phyloP scores from a whole-genome alignment of 306 rosid genomes.

The Cucumis sativus region Cucumber_9930_V3 NC_026657.2:10527501-10528000 shows the following conservation, averaged over 20 bases:
- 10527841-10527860: conserved; percentile 80
- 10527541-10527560: not conserved
- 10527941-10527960: not conserved
- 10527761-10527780: conserved; percentile 93
- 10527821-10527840: conserved; percentile 90
- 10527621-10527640: conserved; percentile 98
- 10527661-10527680: conserved; percentile 99
- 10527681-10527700: conserved; percentile 94
- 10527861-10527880: conserved; percentile 97
- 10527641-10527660: conserved; percentile 99
- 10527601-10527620: conserved; percentile 43
- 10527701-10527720: conserved; percentile 90
- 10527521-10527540: conserved; percentile 3
- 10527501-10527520: conserved; percentile 85
- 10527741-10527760: conserved; percentile 97
- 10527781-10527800: conserved; percentile 86
- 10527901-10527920: conserved; percentile 30
- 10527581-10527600: conserved; percentile 14
- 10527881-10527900: conserved; percentile 99
- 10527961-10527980: conserved; percentile 1
- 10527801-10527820: conserved; percentile 95
- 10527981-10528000: conserved; percentile 3
- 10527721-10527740: conserved; percentile 98
- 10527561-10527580: not conserved
- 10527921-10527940: conserved; percentile 3